These are phyloP conservation scores for Geotrichum phurueaensis DNA, from an alignment of 1,139 yeast genomes.

Conservation along the genomic window DNA sequence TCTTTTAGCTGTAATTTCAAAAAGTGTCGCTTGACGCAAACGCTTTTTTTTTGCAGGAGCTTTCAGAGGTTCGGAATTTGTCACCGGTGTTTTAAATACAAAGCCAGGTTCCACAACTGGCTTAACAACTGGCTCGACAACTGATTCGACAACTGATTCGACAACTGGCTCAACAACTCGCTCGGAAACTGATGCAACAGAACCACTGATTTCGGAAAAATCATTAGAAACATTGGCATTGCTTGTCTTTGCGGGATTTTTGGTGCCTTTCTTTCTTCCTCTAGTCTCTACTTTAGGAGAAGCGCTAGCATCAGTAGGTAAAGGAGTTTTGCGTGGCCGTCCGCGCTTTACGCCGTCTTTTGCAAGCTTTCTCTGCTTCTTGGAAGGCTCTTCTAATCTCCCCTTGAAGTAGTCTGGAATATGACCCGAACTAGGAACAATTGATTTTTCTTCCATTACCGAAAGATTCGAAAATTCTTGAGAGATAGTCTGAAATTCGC, in stretches of 20 bases:
- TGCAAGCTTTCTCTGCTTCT: background rate
- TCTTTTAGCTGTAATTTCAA: background rate
- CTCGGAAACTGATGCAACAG: background rate
- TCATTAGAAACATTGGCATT: background rate
- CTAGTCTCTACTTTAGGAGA: background rate
- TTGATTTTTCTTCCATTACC: conserved; percentile 24
- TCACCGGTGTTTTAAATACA: background rate
- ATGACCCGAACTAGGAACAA: conserved; percentile 20
- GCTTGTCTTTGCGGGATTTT: background rate
- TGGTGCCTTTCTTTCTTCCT: background rate
- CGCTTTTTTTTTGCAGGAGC: background rate
- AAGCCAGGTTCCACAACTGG: background rate
- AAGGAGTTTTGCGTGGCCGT: background rate
- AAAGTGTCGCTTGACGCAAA: background rate
- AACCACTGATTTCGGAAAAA: background rate
- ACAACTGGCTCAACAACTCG: background rate
- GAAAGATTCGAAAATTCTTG: background rate
- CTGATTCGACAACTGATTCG: background rate
- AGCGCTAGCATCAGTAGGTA: background rate
- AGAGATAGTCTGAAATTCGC: conserved; percentile 22
- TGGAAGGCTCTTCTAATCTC: background rate
- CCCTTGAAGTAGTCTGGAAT: background rate
- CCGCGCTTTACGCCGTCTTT: background rate
- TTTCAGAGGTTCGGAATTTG: background rate
- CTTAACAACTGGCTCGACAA: background rate